Evolutionary conservation across 352 stramenopile genomes (phyloP).

Genomic region (Globisporangium ultimum): DNA sequence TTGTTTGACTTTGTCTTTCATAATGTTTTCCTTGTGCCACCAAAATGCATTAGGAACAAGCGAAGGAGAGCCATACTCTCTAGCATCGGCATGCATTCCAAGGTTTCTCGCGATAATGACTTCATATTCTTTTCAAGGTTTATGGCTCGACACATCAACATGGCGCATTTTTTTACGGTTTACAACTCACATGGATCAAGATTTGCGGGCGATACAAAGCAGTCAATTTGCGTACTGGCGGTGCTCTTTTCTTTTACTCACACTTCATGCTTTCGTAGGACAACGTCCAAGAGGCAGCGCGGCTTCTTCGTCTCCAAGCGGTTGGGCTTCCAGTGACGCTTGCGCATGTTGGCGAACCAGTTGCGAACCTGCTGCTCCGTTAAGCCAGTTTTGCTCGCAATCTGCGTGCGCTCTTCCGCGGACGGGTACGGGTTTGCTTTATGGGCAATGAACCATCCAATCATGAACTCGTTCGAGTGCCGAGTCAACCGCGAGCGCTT

Average conservation of each 20-base stretch:
- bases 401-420: slow-evolving; percentile 51
- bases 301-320: slow-evolving; percentile 66
- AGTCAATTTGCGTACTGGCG: no score
- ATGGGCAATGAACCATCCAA: slow-evolving; percentile 84
- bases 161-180: no score
- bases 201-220: no score
- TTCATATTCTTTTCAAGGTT: no score
- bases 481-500: slow-evolving; percentile 62
- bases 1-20: no score
- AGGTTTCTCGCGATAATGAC: no score
- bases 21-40: no score
- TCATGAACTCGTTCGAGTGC: slow-evolving; percentile 82
- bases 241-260: slow-evolving; percentile 8
- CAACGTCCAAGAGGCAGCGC: slow-evolving; percentile 71
- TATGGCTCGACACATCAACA: background rate
- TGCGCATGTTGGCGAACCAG: slow-evolving; percentile 89
- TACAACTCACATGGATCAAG: no score
- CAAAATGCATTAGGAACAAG: no score
- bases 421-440: slow-evolving; percentile 84
- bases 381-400: slow-evolving; percentile 64
- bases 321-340: slow-evolving; percentile 86
- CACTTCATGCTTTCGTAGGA: slow-evolving; percentile 59
- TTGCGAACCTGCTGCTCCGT: slow-evolving; percentile 84
- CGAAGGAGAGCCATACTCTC: no score
- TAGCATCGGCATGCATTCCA: no score